Evolutionary conservation across 2,329 filamentous ascomycete species (phyloP), one percentile per base, ranked within the genome.

Genomic region (Penicillium sp.): DNA sequence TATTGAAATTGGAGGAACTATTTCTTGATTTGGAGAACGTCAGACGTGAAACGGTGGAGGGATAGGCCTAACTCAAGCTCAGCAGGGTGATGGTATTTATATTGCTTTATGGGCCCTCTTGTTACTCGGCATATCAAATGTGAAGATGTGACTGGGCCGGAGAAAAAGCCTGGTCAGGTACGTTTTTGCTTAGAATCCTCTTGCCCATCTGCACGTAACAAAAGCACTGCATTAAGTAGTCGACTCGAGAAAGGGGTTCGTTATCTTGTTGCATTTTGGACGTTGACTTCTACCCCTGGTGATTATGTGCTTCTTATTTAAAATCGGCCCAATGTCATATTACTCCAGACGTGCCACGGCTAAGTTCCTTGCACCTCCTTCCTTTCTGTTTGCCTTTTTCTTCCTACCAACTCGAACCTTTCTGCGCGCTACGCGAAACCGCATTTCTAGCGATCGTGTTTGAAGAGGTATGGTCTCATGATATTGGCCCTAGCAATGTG

Each of bases 21-120:
- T 29, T 9, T 34, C 13, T 29, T 8, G 4, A 12, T 6, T 9
- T 12, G 22, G 17, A 10, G 4, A 26, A 19, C 24, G 9, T 34
- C n/a, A 3, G 9, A 24, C 5, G n/a, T 19, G 28, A 13, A 17
- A 32, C 24, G 21, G 7, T 29, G 10, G 32, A 39, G 17, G 8
- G 6, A 41, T 35, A 31, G 13, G 1, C 17, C 2, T 24, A 26
- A 24, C 15, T 15, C 15, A 24, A 21, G 26, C 4, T 22, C 12
- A 31, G 19, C 24, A 17, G 5, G 10, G 4, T 13, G 28, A 29
- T 28, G 6, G 28, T 49, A 45, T 49, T 45, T 49, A 49, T 49
- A 49, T 32, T 13, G 15, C 8, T 19, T 6, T 10, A 15, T 4
- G 4, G 6, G 3, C n/a, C 19, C 8, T 17, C 12, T 5, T 33